Base-by-base conservation (phyloP, 1,284 basidiomycete species). In the Meripilus lineatus region DNA sequence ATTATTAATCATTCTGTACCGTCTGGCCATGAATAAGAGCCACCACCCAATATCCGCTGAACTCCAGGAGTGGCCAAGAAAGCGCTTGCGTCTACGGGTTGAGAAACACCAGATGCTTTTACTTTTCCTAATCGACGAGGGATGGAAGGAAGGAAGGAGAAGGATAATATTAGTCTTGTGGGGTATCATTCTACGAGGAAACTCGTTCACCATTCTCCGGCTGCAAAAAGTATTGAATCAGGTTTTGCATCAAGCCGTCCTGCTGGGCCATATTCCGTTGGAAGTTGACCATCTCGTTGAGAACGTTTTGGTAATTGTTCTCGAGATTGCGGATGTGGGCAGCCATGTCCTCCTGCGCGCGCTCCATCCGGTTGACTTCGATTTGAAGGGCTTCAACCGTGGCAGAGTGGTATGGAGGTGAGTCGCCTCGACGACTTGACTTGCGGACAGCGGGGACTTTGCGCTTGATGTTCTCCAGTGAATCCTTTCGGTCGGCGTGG, bases 381-480 rank as follows among this genome's bases (percentile, higher is more conserved):
- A 24, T 26, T 37, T 44, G 42, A 5, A 44, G 42, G n/a, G 36
- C 18, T 8, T 25, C 36, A 24, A 44, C 25, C n/a, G 38, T 38
- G 18, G 42, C 33, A 17, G 20, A n/a, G 35, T 38, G 36, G 38
- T 20, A 20, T 17, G 32, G 5, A 8, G 42, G 32, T 6, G 33
- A 35, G n/a, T 35, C 33, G 21, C 21, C 30, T 6, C 17, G 14
- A n/a, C 36, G 36, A 22, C 21, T 18, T 7, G 32, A 35, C 14
- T 44, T 37, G 18, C 42, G 42, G 7, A 33, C 42, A 6, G 79
- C 74, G 32, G 90, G 89, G 10, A 89, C 85, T 67, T 94, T 95
- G 51, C 92, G 85, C 66, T 93, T 93, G 68, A 97, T 96, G 57
- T 91, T 89, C 62, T 96, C 93, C 38, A 97, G 79, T 11, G 82